Conservation (phyloP, 345 rosid species). For the Sonneratia caseolaris region DNA sequence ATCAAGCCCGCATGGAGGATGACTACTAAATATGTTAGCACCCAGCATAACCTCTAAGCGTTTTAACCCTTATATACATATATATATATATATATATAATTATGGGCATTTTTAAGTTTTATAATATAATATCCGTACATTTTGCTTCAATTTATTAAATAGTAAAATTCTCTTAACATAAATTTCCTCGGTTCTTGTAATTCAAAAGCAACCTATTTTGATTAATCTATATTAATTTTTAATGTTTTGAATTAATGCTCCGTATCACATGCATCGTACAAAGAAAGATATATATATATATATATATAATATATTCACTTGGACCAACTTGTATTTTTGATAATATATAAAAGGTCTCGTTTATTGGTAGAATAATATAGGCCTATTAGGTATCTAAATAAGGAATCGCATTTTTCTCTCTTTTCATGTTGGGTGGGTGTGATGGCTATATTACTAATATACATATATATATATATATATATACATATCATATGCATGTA, state of each 20-base stretch:
- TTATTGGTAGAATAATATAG: not conserved
- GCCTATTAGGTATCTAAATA: not conserved
- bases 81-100: too few species aligned
- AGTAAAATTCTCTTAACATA: too few species aligned
- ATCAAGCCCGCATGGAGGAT: not conserved
- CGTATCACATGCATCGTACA: too few species aligned
- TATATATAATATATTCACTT: not conserved
- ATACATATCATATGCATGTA: not conserved
- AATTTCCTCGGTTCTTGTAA: too few species aligned
- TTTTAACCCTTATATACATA: not conserved
- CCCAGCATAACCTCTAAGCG: not conserved
- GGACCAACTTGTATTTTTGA: not conserved
- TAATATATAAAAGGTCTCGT: too few species aligned
- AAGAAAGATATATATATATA: too few species aligned
- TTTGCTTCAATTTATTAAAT: too few species aligned
- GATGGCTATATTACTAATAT: not conserved
- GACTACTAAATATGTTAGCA: not conserved
- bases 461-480: not conserved
- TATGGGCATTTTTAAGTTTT: too few species aligned
- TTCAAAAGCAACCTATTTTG: too few species aligned
- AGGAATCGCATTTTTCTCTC: not conserved
- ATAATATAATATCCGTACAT: too few species aligned
- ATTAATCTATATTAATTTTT: too few species aligned
- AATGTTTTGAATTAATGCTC: too few species aligned
- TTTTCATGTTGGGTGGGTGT: constrained; percentile 1